Percentiles rank a stretch among this genome's conserved stretches.
These are phyloP conservation scores for Pinus albicaulis DNA, from an alignment of 75 land plant species.

Conservation along the genomic window DNA sequence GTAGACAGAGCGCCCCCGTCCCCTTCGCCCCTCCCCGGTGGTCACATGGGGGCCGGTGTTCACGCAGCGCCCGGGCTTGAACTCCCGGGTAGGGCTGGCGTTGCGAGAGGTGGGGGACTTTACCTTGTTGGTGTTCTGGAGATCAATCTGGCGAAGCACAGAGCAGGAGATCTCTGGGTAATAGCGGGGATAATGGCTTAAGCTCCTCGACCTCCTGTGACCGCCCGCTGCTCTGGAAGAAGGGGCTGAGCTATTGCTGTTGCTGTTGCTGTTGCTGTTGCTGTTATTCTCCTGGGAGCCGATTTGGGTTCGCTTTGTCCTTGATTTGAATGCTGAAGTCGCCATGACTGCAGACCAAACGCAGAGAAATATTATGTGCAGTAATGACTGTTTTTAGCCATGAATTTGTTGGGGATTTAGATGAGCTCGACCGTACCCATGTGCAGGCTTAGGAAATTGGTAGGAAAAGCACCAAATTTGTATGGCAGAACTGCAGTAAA, in stretches of 20 bases:
- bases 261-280: neutral
- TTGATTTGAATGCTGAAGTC: conserved; percentile 22
- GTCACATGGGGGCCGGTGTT: conserved; percentile 51
- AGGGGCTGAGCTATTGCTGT: neutral
- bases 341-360: conserved; percentile 13
- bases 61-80: conserved; percentile 29
- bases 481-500: no score
- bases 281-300: neutral
- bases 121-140: neutral
- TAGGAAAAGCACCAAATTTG: no score
- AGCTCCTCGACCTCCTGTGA: conserved; percentile 32
- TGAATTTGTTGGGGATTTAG: neutral
- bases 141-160: conserved; percentile 11
- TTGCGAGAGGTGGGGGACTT: neutral
- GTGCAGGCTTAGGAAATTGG: no score
- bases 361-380: neutral
- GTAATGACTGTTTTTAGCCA: neutral
- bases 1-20: conserved; percentile 2
- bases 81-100: neutral
- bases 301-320: conserved; percentile 13
- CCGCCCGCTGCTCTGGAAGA: neutral
- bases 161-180: conserved; percentile 5
- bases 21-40: conserved; percentile 23
- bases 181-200: conserved; percentile 25
- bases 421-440: neutral